Base-by-base conservation (phyloP, 352 stramenopile species). In the Thraustotheca clavata region DNA sequence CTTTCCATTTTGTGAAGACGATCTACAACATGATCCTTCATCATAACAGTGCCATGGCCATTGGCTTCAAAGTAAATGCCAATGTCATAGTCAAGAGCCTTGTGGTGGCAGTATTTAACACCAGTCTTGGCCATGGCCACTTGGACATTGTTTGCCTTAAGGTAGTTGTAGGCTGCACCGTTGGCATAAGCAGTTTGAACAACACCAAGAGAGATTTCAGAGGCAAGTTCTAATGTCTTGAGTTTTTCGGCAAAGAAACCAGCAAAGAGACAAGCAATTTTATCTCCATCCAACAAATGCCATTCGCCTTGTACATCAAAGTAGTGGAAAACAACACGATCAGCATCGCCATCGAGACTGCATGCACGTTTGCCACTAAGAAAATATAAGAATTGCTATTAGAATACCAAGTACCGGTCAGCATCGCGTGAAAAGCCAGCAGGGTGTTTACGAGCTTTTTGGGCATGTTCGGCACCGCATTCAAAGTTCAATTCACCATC, bases 151-250 rank as follows among this genome's bases (percentile, higher is more conserved):
- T 75, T 73, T 29, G 75, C 75, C 68, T 95, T 62, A 14, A 96
- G 71, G 77, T 97, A 99, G 24, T 76, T 71, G 22, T 89, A 96
- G 11, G 94, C 91, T 9, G 94, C 92, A 57, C 96, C 96, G 76
- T 99, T 99, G 31, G 96, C 96, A 77, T 99, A 99, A 20, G 96
- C 96, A n/a, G 97, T 99, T 83, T 99, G 96, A 35, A 99, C 96
- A 26, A 97, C 88, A 32, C 95, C 96, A 38, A 99, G 86, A 35
- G 80, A 94, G 35, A 97, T 76, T n/a, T 89, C 76, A 29, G 86
- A 77, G 12, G 86, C 76, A 24, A 88, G 65, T 50, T 88, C 76
- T 6, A 97, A 66, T 32, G 71, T 67, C 41, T 79, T 59, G 34
- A 99, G 69, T 73, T 98, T 89, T 8, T 96, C 83, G 38, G 94